Base-by-base conservation (phyloP, 2,329 filamentous ascomycete genomes). In the Epichloe baconii region DNA sequence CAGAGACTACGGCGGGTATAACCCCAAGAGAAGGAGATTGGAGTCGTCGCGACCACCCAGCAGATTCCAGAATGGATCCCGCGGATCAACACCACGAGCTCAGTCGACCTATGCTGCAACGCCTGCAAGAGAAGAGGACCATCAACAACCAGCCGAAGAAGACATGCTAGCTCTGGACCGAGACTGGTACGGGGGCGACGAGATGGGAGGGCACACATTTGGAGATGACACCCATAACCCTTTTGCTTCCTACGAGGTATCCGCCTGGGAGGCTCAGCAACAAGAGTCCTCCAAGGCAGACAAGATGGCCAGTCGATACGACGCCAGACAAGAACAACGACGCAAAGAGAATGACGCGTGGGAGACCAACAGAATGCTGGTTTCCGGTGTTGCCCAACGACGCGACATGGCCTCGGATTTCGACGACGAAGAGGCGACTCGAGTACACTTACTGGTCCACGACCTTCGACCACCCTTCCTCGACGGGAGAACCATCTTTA, bases 331-430 rank as follows among this genome's bases (percentile, higher is more conserved):
- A 54, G 76, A 88, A 52, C 88, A 95, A 68, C 87, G 90, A 60
- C 88, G 95, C 66, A 89, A 86, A 64, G 93, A 98, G 63, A 89
- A 93, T 43, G 93, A 98, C 68, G 91, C 90, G 0, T 98, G 93
- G 93, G 94, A 98, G 68, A 93, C 91, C 15, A 98, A 98, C 66
- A 86, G 93, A 53, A 97, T 98, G 93, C 76, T 98, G 54, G 93
- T 90, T 1, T 96, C 90, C 19, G 91, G 91, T 52, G 90, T 98
- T 17, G 93, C 93, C 17, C 94, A 98, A 67, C 76, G 91, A 62
- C 76, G 88, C 58, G 87, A 93, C 60, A 80, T 88, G 64, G 83
- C 83, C 23, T 77, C 80, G 46, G 88, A 93, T 62, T 95, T 96
- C 61, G 84, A 95, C 56, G 93, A 98, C 56, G 86, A 96, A 47